Base-by-base conservation (phyloP, 23 red algal species). In the Gracilaria domingensis region DNA sequence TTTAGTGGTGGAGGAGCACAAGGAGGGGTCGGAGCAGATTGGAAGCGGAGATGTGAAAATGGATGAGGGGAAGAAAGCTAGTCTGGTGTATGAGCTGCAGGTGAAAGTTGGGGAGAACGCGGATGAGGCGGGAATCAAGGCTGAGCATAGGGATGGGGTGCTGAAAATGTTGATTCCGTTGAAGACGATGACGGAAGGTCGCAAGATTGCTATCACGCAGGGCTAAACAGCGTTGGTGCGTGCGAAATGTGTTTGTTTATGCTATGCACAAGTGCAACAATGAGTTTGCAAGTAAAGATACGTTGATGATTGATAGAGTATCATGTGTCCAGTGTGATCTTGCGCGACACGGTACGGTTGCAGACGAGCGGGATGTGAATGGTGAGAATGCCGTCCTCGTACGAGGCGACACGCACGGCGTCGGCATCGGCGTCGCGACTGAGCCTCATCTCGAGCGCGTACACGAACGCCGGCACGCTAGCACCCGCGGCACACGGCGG, bases 381-480 rank as follows among this genome's bases (percentile, higher is more conserved):
- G 72, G 72, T 77, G 34, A 77, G 72, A 51, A 77, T 51, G 28
- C 72, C 72, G 39, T 77, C 45, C 23, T 49, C 72, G 28, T 77
- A 77, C 9, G 34, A 12, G 7, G 17, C 8, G 14, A 50, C 72
- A n/a, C 45, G 38, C 0, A 77, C 72, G 18, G 72, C 72, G 6
- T 77, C 72, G 25, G 45, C 40, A 51, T 77, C 72, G 28, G 72
- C 45, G 14, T 77, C 72, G 50, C 50, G 38, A 7, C 40, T 51
- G 34, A 77, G 18, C 8, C 72, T 45, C 72, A 77, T 25, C 36
- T 77, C 40, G 40, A 77, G 20, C 3, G 45, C 39, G 42, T 77
- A 77, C 49, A 51, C 24, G 39, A 77, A 77, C 0, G 72, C 72
- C 5, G 72, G 72, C 16, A 51, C 20, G 11, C 0, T 25, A 1